These are phyloP conservation scores for Aschersonia sp. DNA, from an alignment of 2,329 filamentous ascomycete species.

Conservation along the genomic window DNA sequence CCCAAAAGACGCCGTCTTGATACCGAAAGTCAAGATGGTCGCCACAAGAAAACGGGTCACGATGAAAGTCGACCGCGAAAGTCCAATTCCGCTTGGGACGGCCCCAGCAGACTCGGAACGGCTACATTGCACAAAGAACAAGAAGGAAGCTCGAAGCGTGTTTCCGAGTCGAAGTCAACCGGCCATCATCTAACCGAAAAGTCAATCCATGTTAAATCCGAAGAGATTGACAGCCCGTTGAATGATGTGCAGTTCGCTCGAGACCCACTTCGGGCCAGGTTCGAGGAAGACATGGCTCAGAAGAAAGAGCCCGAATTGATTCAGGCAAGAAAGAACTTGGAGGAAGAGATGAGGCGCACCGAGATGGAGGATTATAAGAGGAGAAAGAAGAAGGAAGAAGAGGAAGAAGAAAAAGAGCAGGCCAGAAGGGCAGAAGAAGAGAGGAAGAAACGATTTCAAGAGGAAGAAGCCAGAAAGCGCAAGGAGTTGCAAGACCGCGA, in stretches of 20 bases:
- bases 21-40: constrained; percentile 33
- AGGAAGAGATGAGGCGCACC: not conserved
- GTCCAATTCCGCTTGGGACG: constrained; percentile 25
- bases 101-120: constrained; percentile 15
- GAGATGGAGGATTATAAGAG: not conserved
- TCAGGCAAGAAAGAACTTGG: not conserved
- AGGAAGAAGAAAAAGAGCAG: constrained; percentile 10
- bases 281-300: constrained; percentile 13
- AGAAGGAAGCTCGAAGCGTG: constrained; percentile 21
- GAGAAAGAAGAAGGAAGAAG: not conserved
- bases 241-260: constrained; percentile 25
- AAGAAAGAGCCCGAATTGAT: not conserved
- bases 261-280: not conserved
- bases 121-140: constrained; percentile 22
- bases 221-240: constrained; percentile 43
- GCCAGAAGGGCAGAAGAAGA: not conserved
- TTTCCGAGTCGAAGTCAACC: constrained; percentile 23
- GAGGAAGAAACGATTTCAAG: constrained; percentile 14
- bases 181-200: constrained; percentile 24
- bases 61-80: constrained; percentile 32
- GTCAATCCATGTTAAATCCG: constrained; percentile 40
- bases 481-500: constrained; percentile 18
- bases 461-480: constrained; percentile 18
- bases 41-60: constrained; percentile 25
- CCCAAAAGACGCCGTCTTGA: constrained; percentile 44